Evolutionary conservation across 2,329 filamentous ascomycete genomes (phyloP).

Genomic region (Stachybotrys chlorohalonatus): DNA sequence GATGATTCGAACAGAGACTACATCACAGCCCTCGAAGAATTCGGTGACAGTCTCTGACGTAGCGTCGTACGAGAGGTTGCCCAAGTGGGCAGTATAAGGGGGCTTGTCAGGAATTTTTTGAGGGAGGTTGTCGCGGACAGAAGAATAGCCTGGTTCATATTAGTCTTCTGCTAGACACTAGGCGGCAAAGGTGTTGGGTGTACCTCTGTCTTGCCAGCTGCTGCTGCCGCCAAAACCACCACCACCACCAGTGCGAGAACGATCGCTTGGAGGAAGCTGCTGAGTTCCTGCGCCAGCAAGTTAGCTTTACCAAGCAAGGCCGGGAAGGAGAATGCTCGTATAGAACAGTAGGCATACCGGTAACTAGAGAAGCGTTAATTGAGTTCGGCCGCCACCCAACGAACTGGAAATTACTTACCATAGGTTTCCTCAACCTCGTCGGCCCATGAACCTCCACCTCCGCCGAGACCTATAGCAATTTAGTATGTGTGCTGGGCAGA

Average conservation of each 20-base stretch:
- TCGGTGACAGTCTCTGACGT: conserved; percentile 73
- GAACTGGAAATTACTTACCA: conserved; percentile 43
- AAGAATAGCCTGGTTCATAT: conserved; percentile 39
- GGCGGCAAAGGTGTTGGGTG: conserved; percentile 6
- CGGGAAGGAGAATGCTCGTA: neutral
- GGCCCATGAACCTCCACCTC: conserved; percentile 68
- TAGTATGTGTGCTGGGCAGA: conserved; percentile 11
- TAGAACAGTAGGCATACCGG: conserved; percentile 20
- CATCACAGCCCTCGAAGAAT: conserved; percentile 77
- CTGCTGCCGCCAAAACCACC: conserved; percentile 13
- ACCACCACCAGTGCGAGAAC: conserved; percentile 24
- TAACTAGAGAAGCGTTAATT: conserved; percentile 19
- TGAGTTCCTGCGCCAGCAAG: conserved; percentile 38
- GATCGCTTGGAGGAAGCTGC: conserved; percentile 42
- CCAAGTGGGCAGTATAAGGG: conserved; percentile 90
- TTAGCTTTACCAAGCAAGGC: conserved; percentile 7
- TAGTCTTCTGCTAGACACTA: conserved; percentile 6
- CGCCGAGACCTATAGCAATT: conserved; percentile 39
- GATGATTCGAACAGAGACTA: conserved; percentile 89
- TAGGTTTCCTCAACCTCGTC: conserved; percentile 94
- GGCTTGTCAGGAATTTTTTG: conserved; percentile 72
- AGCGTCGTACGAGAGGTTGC: conserved; percentile 93
- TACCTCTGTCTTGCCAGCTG: conserved; percentile 36
- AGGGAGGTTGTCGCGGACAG: conserved; percentile 58
- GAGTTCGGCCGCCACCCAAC: conserved; percentile 9